phyloP scores from a whole-genome alignment of 169 alveolate species.

The Eimeria mitis region DNA sequence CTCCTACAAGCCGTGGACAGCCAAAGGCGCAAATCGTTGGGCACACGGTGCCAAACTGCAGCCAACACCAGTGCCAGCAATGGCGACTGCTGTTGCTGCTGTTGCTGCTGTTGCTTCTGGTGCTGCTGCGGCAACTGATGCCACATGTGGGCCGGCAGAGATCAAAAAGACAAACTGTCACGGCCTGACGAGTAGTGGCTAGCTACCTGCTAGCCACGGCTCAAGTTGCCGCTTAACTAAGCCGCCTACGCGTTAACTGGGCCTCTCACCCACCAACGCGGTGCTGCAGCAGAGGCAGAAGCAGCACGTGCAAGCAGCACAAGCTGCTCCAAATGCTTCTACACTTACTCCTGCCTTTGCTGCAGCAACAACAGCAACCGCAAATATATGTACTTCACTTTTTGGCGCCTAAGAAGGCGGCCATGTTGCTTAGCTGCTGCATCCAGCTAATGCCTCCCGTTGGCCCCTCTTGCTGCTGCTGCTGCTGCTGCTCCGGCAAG shows the following conservation, averaged over 20 bases:
- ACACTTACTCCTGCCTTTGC: neutral
- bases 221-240: neutral
- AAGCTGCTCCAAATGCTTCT: neutral
- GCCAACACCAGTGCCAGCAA: neutral
- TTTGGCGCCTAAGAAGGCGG: constrained; percentile 77
- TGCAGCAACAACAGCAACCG: neutral
- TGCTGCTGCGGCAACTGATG: constrained; percentile 5
- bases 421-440: constrained; percentile 83
- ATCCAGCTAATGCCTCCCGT: constrained; percentile 72
- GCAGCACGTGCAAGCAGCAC: neutral
- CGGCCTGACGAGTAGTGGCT: neutral
- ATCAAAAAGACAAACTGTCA: neutral
- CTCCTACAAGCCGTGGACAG: neutral
- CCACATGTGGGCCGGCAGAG: neutral
- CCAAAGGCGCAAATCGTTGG: neutral
- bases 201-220: neutral
- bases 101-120: neutral
- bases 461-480: constrained; percentile 43
- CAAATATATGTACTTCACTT: neutral
- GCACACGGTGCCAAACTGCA: neutral
- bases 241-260: neutral
- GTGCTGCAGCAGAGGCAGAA: neutral
- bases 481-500: constrained; percentile 63
- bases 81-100: neutral
- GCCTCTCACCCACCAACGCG: neutral